Base-by-base conservation (phyloP, 1,284 basidiomycete species). In the Sporisorium exsertum region DNA sequence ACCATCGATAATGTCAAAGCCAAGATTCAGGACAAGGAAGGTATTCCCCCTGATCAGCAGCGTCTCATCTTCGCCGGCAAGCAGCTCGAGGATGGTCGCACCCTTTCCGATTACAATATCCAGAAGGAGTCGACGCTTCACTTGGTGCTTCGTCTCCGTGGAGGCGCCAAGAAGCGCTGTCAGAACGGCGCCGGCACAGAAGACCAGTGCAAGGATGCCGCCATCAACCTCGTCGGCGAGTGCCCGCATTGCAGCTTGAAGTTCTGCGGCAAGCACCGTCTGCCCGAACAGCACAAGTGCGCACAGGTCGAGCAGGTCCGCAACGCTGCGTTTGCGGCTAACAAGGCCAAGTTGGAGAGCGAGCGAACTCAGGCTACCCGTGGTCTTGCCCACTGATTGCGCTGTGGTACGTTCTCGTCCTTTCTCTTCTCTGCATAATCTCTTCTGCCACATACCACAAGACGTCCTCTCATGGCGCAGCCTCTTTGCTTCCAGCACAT, bases 1-100 rank as follows among this genome's bases (percentile, higher is more conserved):
- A 95, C 95, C 77, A 95, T 97, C 88, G 94, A 97, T 90, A 96
- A 96, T 90, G 78, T 83, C 65, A 82, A 83, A 71, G 79, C 75
- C 59, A 83, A 83, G 86, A 47, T 86, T 60, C 82, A 84, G 58
- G 83, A 84, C 68, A 83, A 84, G 66, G 84, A 85, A 50, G 84
- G 84, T 57, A 86, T 84, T 57, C 86, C 86, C 24, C 87, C 87
- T 32, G 86, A 87, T 62, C 87, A 87, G 77, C 87, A 88, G 81
- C 86, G 87, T n/a, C 79, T 87, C 47, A 87, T 87, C 80, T 87
- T 87, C 59, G 87, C 87, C 33, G 87, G 87, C 62, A 87, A 87
- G 81, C 87, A 87, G 81, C 85, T 87, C 63, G 87, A 87, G 64
- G 87, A 87, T 68, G 87, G 87, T 33, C 83, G 87, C 86, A 83